Conservation (phyloP, 192 early-diverging fungal species). For the Backusella liffmaniae region DNA sequence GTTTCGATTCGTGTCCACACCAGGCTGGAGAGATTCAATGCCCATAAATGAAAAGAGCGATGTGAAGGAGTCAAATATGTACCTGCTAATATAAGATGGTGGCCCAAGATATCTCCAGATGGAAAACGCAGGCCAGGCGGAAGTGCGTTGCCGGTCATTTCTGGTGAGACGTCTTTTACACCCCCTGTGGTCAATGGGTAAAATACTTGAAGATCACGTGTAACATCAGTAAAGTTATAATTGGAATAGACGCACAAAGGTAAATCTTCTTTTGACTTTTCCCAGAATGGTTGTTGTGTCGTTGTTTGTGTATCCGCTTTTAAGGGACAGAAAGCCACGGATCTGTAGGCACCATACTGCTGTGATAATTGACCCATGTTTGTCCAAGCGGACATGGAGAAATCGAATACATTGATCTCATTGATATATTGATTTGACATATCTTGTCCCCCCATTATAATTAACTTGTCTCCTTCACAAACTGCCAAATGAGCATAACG, state of each 20-base stretch:
- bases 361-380: conserved; percentile 59
- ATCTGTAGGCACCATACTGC: conserved; percentile 74
- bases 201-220: conserved; percentile 68
- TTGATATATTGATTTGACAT: conserved; percentile 72
- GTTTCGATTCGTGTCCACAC: conserved; percentile 66
- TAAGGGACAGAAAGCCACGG: conserved; percentile 59
- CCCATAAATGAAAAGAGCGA: conserved; percentile 69
- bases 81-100: conserved; percentile 64
- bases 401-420: conserved; percentile 74
- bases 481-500: conserved; percentile 75
- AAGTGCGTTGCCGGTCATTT: conserved; percentile 53
- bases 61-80: conserved; percentile 63
- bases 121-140: conserved; percentile 78
- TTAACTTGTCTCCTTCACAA: conserved; percentile 57
- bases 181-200: conserved; percentile 47
- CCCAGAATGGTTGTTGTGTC: conserved; percentile 37
- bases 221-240: conserved; percentile 75
- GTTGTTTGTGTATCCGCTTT: background rate
- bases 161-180: conserved; percentile 60
- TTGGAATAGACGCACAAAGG: conserved; percentile 73
- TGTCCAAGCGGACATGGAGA: conserved; percentile 60
- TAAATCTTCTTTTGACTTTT: conserved; percentile 23
- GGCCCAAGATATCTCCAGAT: conserved; percentile 62
- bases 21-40: conserved; percentile 55
- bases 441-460: conserved; percentile 76